Conservation (phyloP, 2,329 filamentous ascomycete species). For the Polytolypa hystricis region DNA sequence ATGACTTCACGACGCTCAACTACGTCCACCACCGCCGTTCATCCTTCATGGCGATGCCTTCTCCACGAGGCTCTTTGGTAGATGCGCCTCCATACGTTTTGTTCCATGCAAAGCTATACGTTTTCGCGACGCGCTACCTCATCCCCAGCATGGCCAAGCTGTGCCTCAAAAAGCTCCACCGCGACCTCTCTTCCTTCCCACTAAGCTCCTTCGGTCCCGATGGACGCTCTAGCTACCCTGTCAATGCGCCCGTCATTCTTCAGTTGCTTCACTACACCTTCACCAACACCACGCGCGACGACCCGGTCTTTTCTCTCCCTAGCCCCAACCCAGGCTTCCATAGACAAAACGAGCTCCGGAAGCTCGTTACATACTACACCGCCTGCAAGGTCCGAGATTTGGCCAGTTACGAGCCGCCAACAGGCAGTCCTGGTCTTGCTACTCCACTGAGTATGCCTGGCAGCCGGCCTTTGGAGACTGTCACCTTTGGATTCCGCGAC, state of each 20-base stretch:
- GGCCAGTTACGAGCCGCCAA: slow-evolving; percentile 18
- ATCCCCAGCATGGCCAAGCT: slow-evolving; percentile 30
- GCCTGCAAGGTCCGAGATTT: slow-evolving; percentile 31
- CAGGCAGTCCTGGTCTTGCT: slow-evolving; percentile 11
- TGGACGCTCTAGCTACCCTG: slow-evolving; percentile 3
- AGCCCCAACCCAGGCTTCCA: slow-evolving; percentile 21
- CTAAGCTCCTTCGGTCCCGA: slow-evolving; percentile 11
- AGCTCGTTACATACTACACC: slow-evolving; percentile 30
- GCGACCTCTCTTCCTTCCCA: slow-evolving; percentile 23
- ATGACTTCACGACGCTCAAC: slow-evolving; percentile 27
- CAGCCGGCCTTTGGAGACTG: slow-evolving; percentile 9
- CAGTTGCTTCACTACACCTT: slow-evolving; percentile 30
- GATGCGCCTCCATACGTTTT: slow-evolving; percentile 25
- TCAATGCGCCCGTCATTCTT: slow-evolving; percentile 25
- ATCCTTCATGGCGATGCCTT: slow-evolving; percentile 5
- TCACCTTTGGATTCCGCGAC: slow-evolving; percentile 23
- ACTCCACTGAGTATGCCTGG: slow-evolving; percentile 8
- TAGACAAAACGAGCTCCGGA: slow-evolving; percentile 30
- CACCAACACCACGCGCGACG: slow-evolving; percentile 28
- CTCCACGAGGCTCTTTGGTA: too few species aligned
- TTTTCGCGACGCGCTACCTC: slow-evolving; percentile 32
- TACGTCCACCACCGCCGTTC: slow-evolving; percentile 20
- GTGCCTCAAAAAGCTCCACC: slow-evolving; percentile 30
- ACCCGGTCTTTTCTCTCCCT: slow-evolving; percentile 25
- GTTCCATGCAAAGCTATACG: slow-evolving; percentile 35